These are phyloP conservation scores for Ceratocystis papillata DNA, from an alignment of 2,329 filamentous ascomycete species.

Conservation along the genomic window DNA sequence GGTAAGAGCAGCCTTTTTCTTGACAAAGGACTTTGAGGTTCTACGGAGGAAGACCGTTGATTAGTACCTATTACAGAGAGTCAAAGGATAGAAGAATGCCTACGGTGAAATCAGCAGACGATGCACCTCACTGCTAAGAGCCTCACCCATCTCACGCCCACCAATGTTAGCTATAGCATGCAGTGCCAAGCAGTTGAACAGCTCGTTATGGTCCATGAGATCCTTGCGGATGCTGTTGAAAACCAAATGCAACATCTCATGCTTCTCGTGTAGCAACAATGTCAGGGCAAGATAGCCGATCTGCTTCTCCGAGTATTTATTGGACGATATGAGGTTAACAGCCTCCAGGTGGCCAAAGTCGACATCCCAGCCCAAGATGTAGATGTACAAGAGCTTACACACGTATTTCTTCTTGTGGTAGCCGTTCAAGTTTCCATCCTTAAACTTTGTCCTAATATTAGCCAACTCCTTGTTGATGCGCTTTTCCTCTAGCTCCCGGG, in stretches of 20 bases:
- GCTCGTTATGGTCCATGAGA: constrained; percentile 83
- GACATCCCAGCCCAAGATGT: constrained; percentile 97
- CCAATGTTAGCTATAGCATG: constrained; percentile 98
- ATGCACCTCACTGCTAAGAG: constrained; percentile 83
- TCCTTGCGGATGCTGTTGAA: constrained; percentile 99
- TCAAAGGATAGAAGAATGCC: constrained; percentile 32
- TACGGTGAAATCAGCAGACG: constrained; percentile 88
- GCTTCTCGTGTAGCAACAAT: constrained; percentile 90
- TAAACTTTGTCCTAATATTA: constrained; percentile 97
- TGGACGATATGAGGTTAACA: constrained; percentile 91
- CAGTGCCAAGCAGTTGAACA: constrained; percentile 91
- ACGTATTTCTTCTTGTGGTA: constrained; percentile 99
- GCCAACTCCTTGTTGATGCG: constrained; percentile 98
- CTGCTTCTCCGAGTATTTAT: constrained; percentile 98
- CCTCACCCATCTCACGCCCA: constrained; percentile 92
- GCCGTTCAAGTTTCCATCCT: constrained; percentile 83
- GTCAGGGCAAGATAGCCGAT: constrained; percentile 98
- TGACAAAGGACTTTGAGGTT: constrained; percentile 88
- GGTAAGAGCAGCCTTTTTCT: constrained; percentile 96
- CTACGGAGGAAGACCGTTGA: constrained; percentile 28
- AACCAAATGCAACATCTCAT: constrained; percentile 89
- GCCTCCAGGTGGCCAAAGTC: constrained; percentile 98
- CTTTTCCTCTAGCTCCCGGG: constrained; percentile 94
- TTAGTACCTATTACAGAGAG: neutral
- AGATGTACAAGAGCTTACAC: constrained; percentile 98